Conservation (phyloP, 2,329 filamentous ascomycete species). For the Didymella segeticola region DNA sequence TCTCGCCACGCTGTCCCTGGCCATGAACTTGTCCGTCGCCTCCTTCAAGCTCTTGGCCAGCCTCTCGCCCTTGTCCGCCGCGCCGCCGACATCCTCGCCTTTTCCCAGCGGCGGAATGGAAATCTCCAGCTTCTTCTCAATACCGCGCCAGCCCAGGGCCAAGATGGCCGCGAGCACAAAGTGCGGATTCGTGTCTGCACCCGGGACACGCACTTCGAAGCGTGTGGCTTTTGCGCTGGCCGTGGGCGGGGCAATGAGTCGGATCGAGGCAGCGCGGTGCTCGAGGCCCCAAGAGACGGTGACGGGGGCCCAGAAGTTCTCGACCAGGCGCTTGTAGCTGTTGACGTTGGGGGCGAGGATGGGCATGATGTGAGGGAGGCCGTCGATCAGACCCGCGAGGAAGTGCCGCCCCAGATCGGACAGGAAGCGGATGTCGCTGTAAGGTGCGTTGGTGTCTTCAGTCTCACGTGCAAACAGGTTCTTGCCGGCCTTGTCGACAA, state of each 20-base stretch:
- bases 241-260: conserved; percentile 87
- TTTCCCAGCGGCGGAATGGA: conserved; percentile 82
- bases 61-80: conserved; percentile 73
- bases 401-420: conserved; percentile 93
- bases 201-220: conserved; percentile 90
- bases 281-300: conserved; percentile 97
- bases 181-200: conserved; percentile 92
- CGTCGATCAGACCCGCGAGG: conserved; percentile 86
- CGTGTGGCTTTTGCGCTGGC: conserved; percentile 84
- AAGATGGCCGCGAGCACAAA: conserved; percentile 87
- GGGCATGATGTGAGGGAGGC: conserved; percentile 94
- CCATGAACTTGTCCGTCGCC: conserved; percentile 79
- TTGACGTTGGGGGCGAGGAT: conserved; percentile 93
- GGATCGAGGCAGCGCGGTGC: conserved; percentile 89
- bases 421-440: conserved; percentile 70
- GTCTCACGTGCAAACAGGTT: conserved; percentile 82
- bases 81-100: conserved; percentile 80
- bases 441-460: conserved; percentile 69
- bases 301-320: conserved; percentile 99
- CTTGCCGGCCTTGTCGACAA: conserved; percentile 79
- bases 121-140: conserved; percentile 90
- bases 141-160: conserved; percentile 86
- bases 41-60: conserved; percentile 86
- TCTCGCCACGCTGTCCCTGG: conserved; percentile 82
- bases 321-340: conserved; percentile 96